Base-by-base conservation (phyloP, 352 stramenopile species). In the Blastocystis sp. region DNA sequence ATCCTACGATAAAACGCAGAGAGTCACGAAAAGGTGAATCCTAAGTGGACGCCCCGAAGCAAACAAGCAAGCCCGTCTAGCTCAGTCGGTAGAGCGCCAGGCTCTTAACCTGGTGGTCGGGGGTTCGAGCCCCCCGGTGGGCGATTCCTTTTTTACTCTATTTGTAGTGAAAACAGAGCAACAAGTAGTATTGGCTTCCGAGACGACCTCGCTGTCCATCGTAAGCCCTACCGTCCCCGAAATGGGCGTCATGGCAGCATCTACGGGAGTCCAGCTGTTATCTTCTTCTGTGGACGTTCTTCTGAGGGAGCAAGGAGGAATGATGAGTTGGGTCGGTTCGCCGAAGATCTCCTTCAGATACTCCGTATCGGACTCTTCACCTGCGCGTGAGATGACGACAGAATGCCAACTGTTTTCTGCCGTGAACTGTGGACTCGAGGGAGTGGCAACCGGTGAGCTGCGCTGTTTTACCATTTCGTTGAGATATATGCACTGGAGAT, bases 331-430 rank as follows among this genome's bases (percentile, higher is more conserved):
- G 11, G 21, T 57, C 3, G 57, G 28, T 19, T 24, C 3, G 28
- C 57, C 74, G 45, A 84, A 84, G 68, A 84, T 84, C 57, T 84
- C 74, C 48, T 57, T 34, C 24, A 84, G 52, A n/a, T 34, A 69
- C 54, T 84, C 11, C 24, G 68, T 54, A 9, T 84, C 60, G 3
- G 54, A 43, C 24, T 57, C 43, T 19, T 42, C 48, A 19, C 69
- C 74, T 84, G 34, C 34, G 1, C 19, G 65, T 40, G 43, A 62
- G 19, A 42, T 14, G 17, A 52, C 19, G 9, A 9, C 6, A 40
- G 21, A 19, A 42, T 69, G 28, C 74, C 6, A 69, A 84, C 74
- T 28, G n/a, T 69, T 14, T 38, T 68, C 21, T 19, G 42, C 21
- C 6, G 21, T n/a, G 2, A 28, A 74, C 34, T 14, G 3, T 52